Evolutionary conservation across 345 rosid genomes (phyloP).

Genomic region (Tarenaya hassleriana): DNA sequence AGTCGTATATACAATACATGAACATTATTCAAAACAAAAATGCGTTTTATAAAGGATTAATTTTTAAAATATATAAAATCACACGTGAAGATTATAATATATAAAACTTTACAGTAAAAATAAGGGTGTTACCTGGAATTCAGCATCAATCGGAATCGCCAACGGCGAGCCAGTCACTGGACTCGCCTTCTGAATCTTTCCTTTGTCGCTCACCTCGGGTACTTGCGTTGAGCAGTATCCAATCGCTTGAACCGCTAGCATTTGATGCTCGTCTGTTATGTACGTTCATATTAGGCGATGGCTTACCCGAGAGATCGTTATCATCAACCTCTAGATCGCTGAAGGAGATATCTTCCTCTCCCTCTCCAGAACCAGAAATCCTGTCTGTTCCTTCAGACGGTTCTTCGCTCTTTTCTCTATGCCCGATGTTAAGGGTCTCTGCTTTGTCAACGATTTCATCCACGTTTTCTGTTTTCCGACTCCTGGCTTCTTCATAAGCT

Average conservation of each 20-base stretch:
- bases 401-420: constrained; percentile 30
- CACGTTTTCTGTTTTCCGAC: constrained; percentile 13
- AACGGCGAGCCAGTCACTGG: constrained; percentile 56
- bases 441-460: constrained; percentile 26
- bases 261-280: constrained; percentile 29
- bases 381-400: constrained; percentile 37
- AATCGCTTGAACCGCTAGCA: constrained; percentile 47
- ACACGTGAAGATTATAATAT: constrained; percentile 3
- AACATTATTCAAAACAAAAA: neutral
- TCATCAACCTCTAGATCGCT: constrained; percentile 54
- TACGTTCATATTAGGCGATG: constrained; percentile 17
- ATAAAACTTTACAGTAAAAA: constrained; percentile 42
- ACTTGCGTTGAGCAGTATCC: constrained; percentile 49
- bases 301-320: constrained; percentile 34
- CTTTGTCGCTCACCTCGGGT: constrained; percentile 35
- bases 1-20: too few species aligned
- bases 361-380: constrained; percentile 28
- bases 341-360: constrained; percentile 45
- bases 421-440: constrained; percentile 27
- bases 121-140: constrained; percentile 13
- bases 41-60: neutral
- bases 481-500: constrained; percentile 23
- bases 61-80: neutral
- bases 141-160: constrained; percentile 44
- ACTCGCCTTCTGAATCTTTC: constrained; percentile 58